These are phyloP conservation scores for Arabis alpina DNA, from an alignment of 345 rosid genomes.

Conservation along the genomic window DNA sequence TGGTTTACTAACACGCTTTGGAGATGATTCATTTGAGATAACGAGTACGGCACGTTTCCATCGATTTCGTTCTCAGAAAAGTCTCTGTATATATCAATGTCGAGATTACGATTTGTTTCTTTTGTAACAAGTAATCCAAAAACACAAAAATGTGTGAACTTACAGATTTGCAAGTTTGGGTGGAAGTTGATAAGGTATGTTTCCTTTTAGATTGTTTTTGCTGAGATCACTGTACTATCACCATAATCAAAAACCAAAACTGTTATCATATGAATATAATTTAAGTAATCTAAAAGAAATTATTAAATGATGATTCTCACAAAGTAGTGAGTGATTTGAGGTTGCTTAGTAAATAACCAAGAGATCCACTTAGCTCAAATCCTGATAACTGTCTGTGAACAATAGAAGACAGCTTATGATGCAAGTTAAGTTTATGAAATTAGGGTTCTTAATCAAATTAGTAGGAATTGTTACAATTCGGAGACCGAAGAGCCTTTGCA, in stretches of 20 bases:
- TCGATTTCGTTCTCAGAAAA: constrained; percentile 72
- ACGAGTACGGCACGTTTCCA: constrained; percentile 83
- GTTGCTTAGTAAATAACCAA: constrained; percentile 83
- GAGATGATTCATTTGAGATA: constrained; percentile 72
- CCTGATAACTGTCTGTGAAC: constrained; percentile 68
- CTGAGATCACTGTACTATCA: constrained; percentile 91
- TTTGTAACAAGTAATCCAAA: constrained; percentile 1
- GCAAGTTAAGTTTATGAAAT: constrained; percentile 14
- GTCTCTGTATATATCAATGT: constrained; percentile 59
- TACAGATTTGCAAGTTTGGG: constrained; percentile 73
- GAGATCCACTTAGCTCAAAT: constrained; percentile 68
- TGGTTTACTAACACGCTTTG: constrained; percentile 61
- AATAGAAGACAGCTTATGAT: neutral
- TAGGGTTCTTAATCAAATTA: constrained; percentile 11
- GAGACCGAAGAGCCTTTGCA: constrained; percentile 82
- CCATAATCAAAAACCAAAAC: constrained; percentile 39
- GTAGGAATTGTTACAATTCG: constrained; percentile 53
- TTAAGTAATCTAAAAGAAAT: constrained; percentile 11
- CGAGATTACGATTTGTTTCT: constrained; percentile 21
- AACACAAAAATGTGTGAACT: constrained; percentile 23
- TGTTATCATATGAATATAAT: constrained; percentile 16
- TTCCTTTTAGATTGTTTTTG: constrained; percentile 77
- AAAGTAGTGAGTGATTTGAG: constrained; percentile 79
- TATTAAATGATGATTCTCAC: constrained; percentile 53
- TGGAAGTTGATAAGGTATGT: constrained; percentile 94